Percentiles rank a stretch among this genome's conserved stretches.
These are phyloP conservation scores for Yamadazyma trypodendri DNA, from an alignment of 1,139 yeast species.

Conservation along the genomic window DNA sequence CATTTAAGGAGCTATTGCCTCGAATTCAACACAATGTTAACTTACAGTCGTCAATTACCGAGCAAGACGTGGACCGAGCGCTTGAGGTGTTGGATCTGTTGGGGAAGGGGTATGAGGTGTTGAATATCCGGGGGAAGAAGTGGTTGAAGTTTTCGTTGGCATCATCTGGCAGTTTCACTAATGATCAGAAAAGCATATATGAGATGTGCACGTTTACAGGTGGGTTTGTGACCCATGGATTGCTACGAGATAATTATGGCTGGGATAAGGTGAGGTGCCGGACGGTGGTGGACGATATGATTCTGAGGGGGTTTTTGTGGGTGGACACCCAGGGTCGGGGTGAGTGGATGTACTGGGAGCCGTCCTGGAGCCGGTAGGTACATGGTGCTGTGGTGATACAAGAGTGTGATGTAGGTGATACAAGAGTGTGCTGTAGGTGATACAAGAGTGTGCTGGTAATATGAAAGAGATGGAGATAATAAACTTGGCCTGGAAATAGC, in stretches of 20 bases:
- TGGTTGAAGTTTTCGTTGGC: constrained; percentile 43
- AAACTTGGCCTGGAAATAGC: not conserved
- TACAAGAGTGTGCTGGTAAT: too few relatives aligned
- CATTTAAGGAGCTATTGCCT: constrained; percentile 56
- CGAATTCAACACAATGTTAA: constrained; percentile 22
- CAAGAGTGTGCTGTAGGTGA: too few relatives aligned
- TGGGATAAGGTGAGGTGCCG: constrained; percentile 70
- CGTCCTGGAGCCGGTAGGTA: constrained; percentile 28
- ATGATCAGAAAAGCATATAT: constrained; percentile 67
- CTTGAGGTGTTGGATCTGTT: constrained; percentile 22
- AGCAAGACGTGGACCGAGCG: constrained; percentile 21
- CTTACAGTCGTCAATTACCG: constrained; percentile 18
- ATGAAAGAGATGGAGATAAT: too few relatives aligned
- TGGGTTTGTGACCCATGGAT: constrained; percentile 58
- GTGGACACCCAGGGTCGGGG: constrained; percentile 58
- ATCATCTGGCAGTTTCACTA: constrained; percentile 31
- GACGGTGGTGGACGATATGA: constrained; percentile 73
- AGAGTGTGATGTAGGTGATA: too few relatives aligned
- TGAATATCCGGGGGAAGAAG: constrained; percentile 32
- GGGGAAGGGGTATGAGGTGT: constrained; percentile 40
- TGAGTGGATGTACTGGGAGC: constrained; percentile 66
- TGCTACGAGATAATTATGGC: constrained; percentile 66
- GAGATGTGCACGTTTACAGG: constrained; percentile 73
- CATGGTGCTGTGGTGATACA: not conserved
- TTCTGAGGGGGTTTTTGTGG: constrained; percentile 81